Conservation (phyloP, 352 stramenopile genomes). For the Blastocystis sp. region DNA sequence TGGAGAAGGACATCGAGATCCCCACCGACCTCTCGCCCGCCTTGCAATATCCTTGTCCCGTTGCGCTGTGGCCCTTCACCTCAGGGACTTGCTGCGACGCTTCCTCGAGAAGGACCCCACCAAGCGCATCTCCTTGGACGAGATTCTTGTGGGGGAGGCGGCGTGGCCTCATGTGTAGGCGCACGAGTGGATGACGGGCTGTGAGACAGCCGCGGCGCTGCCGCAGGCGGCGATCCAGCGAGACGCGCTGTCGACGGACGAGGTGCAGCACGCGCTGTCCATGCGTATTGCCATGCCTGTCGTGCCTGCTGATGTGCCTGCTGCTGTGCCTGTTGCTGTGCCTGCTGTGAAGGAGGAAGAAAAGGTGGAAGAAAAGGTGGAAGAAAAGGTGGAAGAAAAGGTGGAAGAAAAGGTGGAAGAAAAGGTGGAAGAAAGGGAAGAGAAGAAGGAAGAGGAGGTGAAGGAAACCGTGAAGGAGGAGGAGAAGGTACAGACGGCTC, state of each 20-base stretch:
- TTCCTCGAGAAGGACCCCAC: slow-evolving; percentile 68
- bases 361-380: background rate
- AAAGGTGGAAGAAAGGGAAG: background rate
- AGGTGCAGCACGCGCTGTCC: slow-evolving; percentile 59
- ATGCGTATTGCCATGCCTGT: background rate
- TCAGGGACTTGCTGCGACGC: slow-evolving; percentile 54
- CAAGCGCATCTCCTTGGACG: slow-evolving; percentile 62
- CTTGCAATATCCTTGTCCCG: slow-evolving; percentile 59
- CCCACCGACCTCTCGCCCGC: slow-evolving; percentile 43
- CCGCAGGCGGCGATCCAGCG: background rate
- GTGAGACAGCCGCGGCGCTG: background rate
- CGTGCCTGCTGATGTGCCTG: background rate
- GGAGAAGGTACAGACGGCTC: background rate
- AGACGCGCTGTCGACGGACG: background rate
- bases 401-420: too few relatives aligned
- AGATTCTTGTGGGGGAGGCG: slow-evolving; percentile 46
- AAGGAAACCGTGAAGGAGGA: background rate
- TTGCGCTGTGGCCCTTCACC: slow-evolving; percentile 17
- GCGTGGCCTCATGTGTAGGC: background rate
- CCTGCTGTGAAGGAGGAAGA: background rate
- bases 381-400: background rate
- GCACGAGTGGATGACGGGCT: slow-evolving; percentile 28
- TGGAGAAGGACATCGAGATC: slow-evolving; percentile 69
- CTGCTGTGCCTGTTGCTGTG: background rate
- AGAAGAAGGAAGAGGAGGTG: background rate